phyloP scores from a whole-genome alignment of 306 rosid genomes.

The Cucurbita pepo region DNA sequence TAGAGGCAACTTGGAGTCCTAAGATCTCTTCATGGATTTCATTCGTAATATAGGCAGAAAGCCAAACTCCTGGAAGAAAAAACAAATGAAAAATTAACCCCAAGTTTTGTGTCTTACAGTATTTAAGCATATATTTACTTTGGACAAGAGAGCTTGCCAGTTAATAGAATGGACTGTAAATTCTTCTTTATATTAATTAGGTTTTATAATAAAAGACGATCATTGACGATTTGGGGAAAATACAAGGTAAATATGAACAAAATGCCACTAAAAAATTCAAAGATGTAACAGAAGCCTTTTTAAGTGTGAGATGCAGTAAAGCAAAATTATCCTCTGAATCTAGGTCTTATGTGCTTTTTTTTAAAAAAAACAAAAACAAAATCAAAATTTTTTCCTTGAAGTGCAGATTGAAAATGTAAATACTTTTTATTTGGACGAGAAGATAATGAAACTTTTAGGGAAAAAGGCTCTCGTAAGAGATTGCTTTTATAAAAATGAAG shows the following conservation, averaged over 20 bases:
- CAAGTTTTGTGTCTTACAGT: background rate
- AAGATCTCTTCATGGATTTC: slow-evolving; percentile 73
- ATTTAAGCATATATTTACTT: background rate
- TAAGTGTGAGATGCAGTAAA: background rate
- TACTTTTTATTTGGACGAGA: background rate
- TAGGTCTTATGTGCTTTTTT: background rate
- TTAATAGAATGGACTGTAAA: background rate
- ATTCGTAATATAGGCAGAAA: slow-evolving; percentile 55
- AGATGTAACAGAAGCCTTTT: background rate
- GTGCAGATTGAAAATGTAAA: background rate
- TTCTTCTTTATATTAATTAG: background rate
- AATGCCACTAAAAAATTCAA: background rate
- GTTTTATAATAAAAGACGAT: background rate
- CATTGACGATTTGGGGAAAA: too few species aligned
- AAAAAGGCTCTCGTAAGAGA: background rate
- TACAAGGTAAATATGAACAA: background rate
- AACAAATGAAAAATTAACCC: slow-evolving; percentile 1
- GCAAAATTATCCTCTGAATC: background rate
- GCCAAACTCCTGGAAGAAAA: slow-evolving; percentile 64
- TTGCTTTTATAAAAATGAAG: background rate
- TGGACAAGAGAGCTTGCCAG: background rate
- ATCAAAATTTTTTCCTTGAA: too few species aligned
- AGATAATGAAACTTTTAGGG: background rate
- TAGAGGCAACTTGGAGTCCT: slow-evolving; percentile 73
- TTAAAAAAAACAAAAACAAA: too few species aligned